Evolutionary conservation across 441 rosid species (phyloP), one percentile per base, ranked within the genome.

Genomic region (Populus hybrid): DNA sequence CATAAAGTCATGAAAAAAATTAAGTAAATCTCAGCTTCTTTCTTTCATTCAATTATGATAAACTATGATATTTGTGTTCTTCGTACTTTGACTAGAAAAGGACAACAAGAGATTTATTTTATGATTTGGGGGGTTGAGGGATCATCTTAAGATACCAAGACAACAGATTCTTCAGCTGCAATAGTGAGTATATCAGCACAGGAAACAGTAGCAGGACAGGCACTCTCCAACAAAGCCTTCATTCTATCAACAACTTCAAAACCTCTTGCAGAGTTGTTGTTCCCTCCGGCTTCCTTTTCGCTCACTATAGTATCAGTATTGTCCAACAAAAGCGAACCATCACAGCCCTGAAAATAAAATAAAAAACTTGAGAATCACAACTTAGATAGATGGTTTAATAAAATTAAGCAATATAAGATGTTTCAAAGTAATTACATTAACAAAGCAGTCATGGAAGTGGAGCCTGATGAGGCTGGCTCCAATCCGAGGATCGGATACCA

Each of bases 391-490:
- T 0, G 42, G 42, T 38, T 38, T 38, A 38, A 38, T 38, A 9
- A 0, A 38, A 38, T 38, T 38, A 38, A 38, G 11, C 9, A 38
- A 38, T 9, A 38, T 38, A 9, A 38, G 42, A 8, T 38, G 11
- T 38, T 38, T 38, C 42, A 38, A 7, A 9, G 42, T 38, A 38
- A 38, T 45, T 45, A 45, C 97, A 67, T 90, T 83, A 59, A 90
- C 97, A 68, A 92, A 90, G 82, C 97, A 92, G 73, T 92, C 97
- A 69, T 89, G 94, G 83, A 92, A 92, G 79, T 91, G 93, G 76
- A 92, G 89, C 82, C 93, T 89, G 66, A 91, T 79, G 76, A 92
- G 89, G 80, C 90, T 88, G 76, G 92, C 94, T 14, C 83, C 84
- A 56, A 88, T 89, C 66, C 93, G 82, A 70, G 84, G 82, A 65